Base-by-base conservation (phyloP, 1,139 yeast genomes). In the Ogataea hybrid region DNA sequence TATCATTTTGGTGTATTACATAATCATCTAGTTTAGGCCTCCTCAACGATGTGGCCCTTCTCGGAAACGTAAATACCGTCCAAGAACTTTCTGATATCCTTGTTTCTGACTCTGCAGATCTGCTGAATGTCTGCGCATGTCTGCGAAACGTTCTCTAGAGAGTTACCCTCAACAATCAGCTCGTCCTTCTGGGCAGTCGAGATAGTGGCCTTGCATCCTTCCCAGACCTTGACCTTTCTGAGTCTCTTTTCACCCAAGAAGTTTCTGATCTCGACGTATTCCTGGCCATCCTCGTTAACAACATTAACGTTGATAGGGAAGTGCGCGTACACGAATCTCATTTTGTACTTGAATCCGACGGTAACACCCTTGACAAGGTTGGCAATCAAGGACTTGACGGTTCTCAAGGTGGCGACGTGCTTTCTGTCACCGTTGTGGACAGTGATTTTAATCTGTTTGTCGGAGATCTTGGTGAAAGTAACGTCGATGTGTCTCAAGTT, bases 241-340 rank as follows among this genome's bases (percentile, higher is more conserved):
- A 88, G 95, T 73, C 86, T 83, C 84, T 87, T 89, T 79, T 89
- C 97, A 77, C 97, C 97, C 77, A 92, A 83, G 84, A 87, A 92
- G 81, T 92, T 92, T 85, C 97, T 89, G 79, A 92, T 90, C 79
- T 92, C 97, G 63, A 90, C 85, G 67, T 65, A 79, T 56, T 77
- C 73, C 52, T 79, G 74, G 64, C 89, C 90, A 46, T 88, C 85
- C 63, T 78, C 73, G 61, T 87, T 83, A 64, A 82, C 67, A 58
- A 81, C 70, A 80, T 89, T 92, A 62, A 92, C 96, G 76, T 92
- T 92, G 77, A 94, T 92, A 71, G 98, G 98, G 95, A 92, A 92
- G 87, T 92, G 98, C 84, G 98, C 98, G 70, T 92, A 94, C 60
- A 92, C 98, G 73, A 88, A 90, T 82, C 97, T 88, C 96, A 92